Percentiles rank a stretch among this genome's conserved stretches.
Conservation (phyloP, 2,329 filamentous ascomycete species). For the Cladophialophora immunda region DNA sequence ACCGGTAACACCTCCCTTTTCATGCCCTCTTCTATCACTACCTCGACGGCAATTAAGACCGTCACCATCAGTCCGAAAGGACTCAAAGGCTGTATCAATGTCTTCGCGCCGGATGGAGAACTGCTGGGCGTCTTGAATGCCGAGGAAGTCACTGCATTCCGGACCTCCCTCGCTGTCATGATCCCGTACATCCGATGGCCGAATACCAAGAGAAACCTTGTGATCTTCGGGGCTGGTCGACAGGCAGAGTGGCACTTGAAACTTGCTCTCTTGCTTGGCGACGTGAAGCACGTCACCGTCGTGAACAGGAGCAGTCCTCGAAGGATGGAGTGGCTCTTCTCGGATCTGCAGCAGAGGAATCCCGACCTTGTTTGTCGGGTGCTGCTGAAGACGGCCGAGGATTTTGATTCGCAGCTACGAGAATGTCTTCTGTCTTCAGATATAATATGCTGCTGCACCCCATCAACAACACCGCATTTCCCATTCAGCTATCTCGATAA, state of each 20-base stretch:
- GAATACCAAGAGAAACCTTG: conserved; percentile 35
- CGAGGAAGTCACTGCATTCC: conserved; percentile 78
- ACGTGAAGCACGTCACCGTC: conserved; percentile 73
- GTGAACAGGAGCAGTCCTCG: conserved; percentile 71
- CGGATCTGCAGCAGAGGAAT: conserved; percentile 48
- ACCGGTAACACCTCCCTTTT: conserved; percentile 69
- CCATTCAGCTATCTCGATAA: conserved; percentile 47
- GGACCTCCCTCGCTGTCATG: conserved; percentile 77
- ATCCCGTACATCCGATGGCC: conserved; percentile 48
- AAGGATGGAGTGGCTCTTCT: conserved; percentile 61
- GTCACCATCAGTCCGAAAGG: conserved; percentile 66
- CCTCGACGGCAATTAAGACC: conserved; percentile 75
- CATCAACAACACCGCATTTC: conserved; percentile 56
- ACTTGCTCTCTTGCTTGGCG: conserved; percentile 58
- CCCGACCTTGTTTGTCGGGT: conserved; percentile 46
- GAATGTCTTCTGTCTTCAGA: conserved; percentile 48
- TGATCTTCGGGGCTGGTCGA: conserved; percentile 60
- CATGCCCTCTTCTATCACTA: conserved; percentile 74
- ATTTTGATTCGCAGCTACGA: conserved; percentile 47
- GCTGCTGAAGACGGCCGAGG: conserved; percentile 70
- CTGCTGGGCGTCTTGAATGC: conserved; percentile 76
- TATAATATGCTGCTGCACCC: conserved; percentile 61
- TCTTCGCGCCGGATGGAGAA: conserved; percentile 70
- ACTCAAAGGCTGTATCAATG: conserved; percentile 73
- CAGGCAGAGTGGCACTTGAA: conserved; percentile 62